Conservation (phyloP, 1,284 basidiomycete genomes). For the Austropuccinia psidii region DNA sequence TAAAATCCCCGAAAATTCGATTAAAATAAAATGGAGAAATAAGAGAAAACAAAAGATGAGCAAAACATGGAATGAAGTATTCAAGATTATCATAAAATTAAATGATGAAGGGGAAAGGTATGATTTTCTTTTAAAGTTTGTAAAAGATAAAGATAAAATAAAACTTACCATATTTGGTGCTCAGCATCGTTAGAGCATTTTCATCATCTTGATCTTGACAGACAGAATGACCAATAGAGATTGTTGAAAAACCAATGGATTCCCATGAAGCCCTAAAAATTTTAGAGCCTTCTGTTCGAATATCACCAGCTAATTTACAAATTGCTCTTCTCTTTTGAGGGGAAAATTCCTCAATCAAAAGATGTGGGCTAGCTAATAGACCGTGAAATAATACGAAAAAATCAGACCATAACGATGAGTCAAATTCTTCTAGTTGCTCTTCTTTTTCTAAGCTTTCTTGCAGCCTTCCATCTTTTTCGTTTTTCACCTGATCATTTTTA, state of each 20-base stretch:
- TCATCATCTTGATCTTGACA: neutral
- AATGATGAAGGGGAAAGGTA: too few relatives aligned
- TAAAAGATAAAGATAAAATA: too few relatives aligned
- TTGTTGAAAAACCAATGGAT: constrained; percentile 56
- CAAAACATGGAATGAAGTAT: neutral
- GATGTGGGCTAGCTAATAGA: constrained; percentile 76
- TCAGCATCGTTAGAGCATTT: neutral
- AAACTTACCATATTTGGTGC: constrained; percentile 41
- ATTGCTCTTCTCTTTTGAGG: constrained; percentile 90
- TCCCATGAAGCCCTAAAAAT: constrained; percentile 79
- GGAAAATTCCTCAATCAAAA: constrained; percentile 88
- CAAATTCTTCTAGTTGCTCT: constrained; percentile 59
- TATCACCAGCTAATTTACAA: constrained; percentile 90
- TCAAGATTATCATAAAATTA: constrained; percentile 24
- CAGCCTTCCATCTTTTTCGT: too few relatives aligned
- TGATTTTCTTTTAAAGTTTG: too few relatives aligned
- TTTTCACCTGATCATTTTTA: neutral
- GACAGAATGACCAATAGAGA: neutral
- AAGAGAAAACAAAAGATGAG: neutral
- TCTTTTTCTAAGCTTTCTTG: constrained; percentile 45
- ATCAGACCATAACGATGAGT: constrained; percentile 70
- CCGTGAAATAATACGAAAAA: constrained; percentile 74
- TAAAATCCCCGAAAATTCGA: neutral
- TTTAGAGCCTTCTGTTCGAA: constrained; percentile 82
- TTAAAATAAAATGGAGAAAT: neutral